A percentile compares a stretch with the other conserved stretches of the same genome.
Conservation (phyloP, 495 filamentous ascomycete genomes). For the Xylaria cubensis region DNA sequence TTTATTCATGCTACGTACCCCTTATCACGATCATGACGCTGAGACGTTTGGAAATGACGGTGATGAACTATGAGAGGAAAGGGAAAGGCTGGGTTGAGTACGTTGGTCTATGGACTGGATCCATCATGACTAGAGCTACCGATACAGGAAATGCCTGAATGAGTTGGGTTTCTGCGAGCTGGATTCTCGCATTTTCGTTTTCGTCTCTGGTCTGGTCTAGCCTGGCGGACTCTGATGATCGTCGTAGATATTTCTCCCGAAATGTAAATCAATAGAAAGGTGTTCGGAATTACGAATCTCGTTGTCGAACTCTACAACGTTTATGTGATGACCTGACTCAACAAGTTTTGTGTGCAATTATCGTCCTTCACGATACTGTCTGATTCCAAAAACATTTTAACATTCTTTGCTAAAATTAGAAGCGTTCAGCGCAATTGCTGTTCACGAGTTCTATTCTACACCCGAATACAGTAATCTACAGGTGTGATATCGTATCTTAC, state of each 20-base stretch:
- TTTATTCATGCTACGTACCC: background rate
- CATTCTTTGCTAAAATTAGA: too few relatives aligned
- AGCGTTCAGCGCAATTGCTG: too few relatives aligned
- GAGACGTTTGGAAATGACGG: background rate
- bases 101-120: background rate
- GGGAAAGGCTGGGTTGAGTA: background rate
- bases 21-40: background rate
- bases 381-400: too few relatives aligned
- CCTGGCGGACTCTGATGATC: background rate
- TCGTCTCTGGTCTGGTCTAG: background rate
- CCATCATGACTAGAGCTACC: background rate
- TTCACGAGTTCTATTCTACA: background rate
- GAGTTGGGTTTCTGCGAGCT: constrained; percentile 2
- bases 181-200: constrained; percentile 13
- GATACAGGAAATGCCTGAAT: background rate
- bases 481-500: background rate
- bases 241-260: background rate
- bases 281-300: background rate
- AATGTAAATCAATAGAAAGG: constrained; percentile 21
- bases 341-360: too few relatives aligned
- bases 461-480: background rate
- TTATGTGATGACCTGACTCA: background rate
- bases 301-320: background rate
- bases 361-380: background rate
- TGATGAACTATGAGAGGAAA: background rate